Evolutionary conservation across 495 filamentous ascomycete species (phyloP), one percentile per base, ranked within the genome.

Genomic region (Podospora australis): DNA sequence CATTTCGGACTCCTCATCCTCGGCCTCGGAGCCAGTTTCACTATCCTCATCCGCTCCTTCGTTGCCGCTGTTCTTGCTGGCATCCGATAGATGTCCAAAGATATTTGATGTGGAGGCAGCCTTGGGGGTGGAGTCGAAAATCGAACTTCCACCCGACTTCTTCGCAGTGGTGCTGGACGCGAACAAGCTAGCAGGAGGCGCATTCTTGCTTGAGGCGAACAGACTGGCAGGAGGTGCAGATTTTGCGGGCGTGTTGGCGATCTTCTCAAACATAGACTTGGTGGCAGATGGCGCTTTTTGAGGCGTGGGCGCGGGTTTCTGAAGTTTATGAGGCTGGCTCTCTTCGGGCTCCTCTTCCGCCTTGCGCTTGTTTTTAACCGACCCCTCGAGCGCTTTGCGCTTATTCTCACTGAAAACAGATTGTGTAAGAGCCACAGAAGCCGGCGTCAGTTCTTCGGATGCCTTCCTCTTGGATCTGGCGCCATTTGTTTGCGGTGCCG

Each of bases 71-170:
- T 66, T 68, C 49, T 66, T 70, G 28, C 71, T 78, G 11, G 66
- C 68, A 28, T 75, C 78, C 2, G 80, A 81, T 28, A 84, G 65
- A 48, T 83, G 75, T 42, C 80, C 73, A 48, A 86, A 86, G 20
- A 83, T 81, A 50, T 84, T 85, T 29, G 54, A 32, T n/a, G 53
- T 9, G 16, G 58, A 43, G 21, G 56, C 42, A 29, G 54, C 17
- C 52, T 60, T 63, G 9, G 55, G 13, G 1, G 38, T 17, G 38
- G 52, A 20, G n/a, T 56, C 62, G 25, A 68, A 60, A 23, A 68
- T 39, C 24, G 50, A 46, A 16, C 34, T 10, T 4, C 56, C 52
- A 25, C 56, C 60, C 14, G 47, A 47, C 46, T 49, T 56, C n/a
- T 53, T 8, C 1, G 35, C 40, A 0, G 39, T 30, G 11, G 17